A percentile compares a stretch with the other conserved stretches of the same genome.
phyloP scores from a whole-genome alignment of 306 rosid species.

The Citrullus colocynthis region DNA sequence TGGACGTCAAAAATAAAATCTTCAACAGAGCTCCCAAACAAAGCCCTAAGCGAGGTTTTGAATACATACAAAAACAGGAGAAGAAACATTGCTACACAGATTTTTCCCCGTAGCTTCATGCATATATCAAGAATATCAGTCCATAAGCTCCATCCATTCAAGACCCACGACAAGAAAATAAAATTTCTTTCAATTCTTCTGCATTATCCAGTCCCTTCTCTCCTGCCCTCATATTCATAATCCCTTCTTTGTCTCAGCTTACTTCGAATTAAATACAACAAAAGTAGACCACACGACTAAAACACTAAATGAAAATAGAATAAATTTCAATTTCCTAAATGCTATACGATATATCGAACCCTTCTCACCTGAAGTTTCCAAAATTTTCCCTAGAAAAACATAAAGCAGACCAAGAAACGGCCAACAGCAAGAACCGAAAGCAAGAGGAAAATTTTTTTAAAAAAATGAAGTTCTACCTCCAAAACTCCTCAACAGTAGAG shows the following conservation, averaged over 20 bases:
- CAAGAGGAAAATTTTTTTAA: background rate
- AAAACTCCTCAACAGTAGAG: constrained; percentile 70
- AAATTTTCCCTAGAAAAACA: background rate
- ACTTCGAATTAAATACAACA: background rate
- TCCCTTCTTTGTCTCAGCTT: background rate
- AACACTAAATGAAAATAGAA: background rate
- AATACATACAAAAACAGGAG: background rate
- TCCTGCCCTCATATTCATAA: background rate
- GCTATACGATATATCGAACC: background rate
- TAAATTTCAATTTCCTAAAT: background rate
- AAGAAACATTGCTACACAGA: background rate
- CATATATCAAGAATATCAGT: background rate
- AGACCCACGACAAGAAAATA: background rate
- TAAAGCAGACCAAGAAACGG: background rate
- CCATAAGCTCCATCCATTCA: background rate
- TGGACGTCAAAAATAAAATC: background rate
- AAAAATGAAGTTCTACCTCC: constrained; percentile 45
- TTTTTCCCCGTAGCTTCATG: background rate
- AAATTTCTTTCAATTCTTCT: background rate
- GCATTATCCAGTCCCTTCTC: background rate
- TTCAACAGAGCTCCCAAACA: background rate
- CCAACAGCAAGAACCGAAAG: background rate
- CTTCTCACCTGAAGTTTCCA: background rate
- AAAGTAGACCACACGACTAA: background rate
- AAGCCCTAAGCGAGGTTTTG: background rate